Conservation (phyloP, 257 asterid species). For the Linderniella brevidens region DNA sequence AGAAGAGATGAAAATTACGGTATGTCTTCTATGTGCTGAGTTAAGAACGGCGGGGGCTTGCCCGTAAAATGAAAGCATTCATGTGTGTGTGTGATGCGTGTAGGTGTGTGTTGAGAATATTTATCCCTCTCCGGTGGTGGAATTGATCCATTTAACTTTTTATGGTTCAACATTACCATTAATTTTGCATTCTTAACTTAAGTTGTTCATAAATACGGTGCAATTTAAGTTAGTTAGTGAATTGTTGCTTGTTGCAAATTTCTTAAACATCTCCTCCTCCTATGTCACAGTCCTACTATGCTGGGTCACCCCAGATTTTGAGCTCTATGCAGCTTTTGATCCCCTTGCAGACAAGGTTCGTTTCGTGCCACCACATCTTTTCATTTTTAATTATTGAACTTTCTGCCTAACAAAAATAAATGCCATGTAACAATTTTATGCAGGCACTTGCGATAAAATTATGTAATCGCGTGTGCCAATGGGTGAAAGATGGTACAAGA, state of each 20-base stretch:
- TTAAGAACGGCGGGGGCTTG: too few relatives aligned
- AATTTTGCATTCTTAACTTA: too few relatives aligned
- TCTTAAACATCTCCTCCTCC: too few relatives aligned
- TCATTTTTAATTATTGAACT: background rate
- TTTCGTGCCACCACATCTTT: background rate
- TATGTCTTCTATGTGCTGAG: conserved; percentile 16
- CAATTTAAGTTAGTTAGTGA: too few relatives aligned
- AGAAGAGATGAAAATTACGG: conserved; percentile 93
- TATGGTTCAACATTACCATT: too few relatives aligned
- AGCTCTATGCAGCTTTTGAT: conserved; percentile 93
- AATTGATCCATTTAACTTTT: too few relatives aligned
- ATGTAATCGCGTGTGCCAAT: conserved; percentile 86
- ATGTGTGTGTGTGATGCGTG: too few relatives aligned
- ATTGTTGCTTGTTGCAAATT: too few relatives aligned
- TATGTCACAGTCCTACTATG: conserved; percentile 64
- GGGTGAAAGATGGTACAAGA: conserved; percentile 55
- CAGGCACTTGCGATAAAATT: conserved; percentile 92
- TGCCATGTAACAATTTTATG: conserved; percentile 9
- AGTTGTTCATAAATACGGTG: too few relatives aligned
- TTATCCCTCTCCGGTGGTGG: too few relatives aligned
- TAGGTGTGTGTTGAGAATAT: too few relatives aligned
- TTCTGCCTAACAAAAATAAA: background rate
- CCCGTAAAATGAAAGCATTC: too few relatives aligned
- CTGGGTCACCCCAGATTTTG: conserved; percentile 97
- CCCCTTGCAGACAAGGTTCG: conserved; percentile 99